Evolutionary conservation across 2,329 filamentous ascomycete genomes (phyloP), one percentile per base, ranked within the genome.

Genomic region (Chalaropsis thielavioides): DNA sequence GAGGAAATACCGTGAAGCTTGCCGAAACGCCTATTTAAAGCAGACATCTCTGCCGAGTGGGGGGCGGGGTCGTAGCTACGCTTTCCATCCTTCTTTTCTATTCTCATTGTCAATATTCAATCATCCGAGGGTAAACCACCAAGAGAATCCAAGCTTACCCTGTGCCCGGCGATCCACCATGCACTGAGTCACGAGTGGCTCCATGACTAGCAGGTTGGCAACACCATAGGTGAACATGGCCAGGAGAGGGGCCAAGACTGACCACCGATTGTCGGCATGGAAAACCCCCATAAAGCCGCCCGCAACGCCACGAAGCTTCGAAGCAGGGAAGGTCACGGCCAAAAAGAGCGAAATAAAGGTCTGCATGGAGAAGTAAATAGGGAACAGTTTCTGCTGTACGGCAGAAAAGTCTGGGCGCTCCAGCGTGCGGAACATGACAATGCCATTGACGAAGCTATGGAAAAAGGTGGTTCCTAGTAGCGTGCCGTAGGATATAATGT

Each of bases 51-150:
- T 70, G 86, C 80, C 4, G 88, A 94, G 71, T 95, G 89, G 46
- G 90, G 89, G 0, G 85, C 81, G 63, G 83, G 77, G 69, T 95
- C 90, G 71, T 88, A 89, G 74, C 86, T 89, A 73, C 88, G 89
- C 81, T 95, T 96, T 64, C 90, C 90, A 73, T 96, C 92, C 71
- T 87, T 85, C 68, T 87, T 90, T 79, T 92, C 92, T 85, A 67
- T 59, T 49, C 38, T 35, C 61, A 46, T 35, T 64, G 17, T 65
- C 59, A 38, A 27, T 44, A 56, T 17, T 35, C 65, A 13, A 40
- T 61, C 24, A 13, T 6, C 27, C 35, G 17, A 41, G 10, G 11
- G 54, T 46, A 38, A 38, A 58, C n/a, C 10, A 13, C 13, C 38
- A 49, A 3, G 8, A 49, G n/a, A 49, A 49, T 19, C 11, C 17